Evolutionary conservation across 2,329 filamentous ascomycete species (phyloP).

Genomic region (Trichophyton benhamiae): DNA sequence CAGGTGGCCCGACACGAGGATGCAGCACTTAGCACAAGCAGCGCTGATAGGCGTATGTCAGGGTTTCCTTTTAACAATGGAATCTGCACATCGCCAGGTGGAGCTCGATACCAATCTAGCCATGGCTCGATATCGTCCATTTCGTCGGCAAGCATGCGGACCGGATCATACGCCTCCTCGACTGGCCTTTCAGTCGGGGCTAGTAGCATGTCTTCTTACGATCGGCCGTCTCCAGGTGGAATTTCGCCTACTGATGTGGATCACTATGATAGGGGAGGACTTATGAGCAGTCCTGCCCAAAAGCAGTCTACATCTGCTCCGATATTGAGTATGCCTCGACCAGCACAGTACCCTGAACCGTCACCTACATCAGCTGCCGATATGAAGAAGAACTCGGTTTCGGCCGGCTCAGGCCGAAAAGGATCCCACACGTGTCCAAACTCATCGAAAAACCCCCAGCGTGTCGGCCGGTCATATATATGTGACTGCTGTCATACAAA

Average conservation of each 20-base stretch:
- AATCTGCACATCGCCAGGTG: slow-evolving; percentile 41
- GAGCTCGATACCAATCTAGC: slow-evolving; percentile 40
- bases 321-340: slow-evolving; percentile 27
- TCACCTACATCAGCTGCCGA: slow-evolving; percentile 21
- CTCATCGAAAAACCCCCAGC: slow-evolving; percentile 22
- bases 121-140: slow-evolving; percentile 54
- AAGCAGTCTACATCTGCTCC: slow-evolving; percentile 21
- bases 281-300: slow-evolving; percentile 35
- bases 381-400: slow-evolving; percentile 25
- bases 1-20: slow-evolving; percentile 27
- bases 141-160: slow-evolving; percentile 49
- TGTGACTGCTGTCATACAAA: slow-evolving; percentile 97
- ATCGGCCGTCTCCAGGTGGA: slow-evolving; percentile 48
- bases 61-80: slow-evolving; percentile 38
- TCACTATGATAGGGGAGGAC: slow-evolving; percentile 42
- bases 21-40: slow-evolving; percentile 40
- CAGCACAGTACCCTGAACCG: slow-evolving; percentile 23
- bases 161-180: slow-evolving; percentile 51
- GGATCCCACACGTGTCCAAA: slow-evolving; percentile 24
- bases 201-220: slow-evolving; percentile 52
- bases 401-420: slow-evolving; percentile 38
- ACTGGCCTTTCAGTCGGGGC: slow-evolving; percentile 45
- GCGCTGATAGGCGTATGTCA: slow-evolving; percentile 33
- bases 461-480: slow-evolving; percentile 51
- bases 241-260: slow-evolving; percentile 49